Evolutionary conservation across 2,329 filamentous ascomycete genomes (phyloP), one percentile per base, ranked within the genome.

Genomic region (Fusarium abutilonis): DNA sequence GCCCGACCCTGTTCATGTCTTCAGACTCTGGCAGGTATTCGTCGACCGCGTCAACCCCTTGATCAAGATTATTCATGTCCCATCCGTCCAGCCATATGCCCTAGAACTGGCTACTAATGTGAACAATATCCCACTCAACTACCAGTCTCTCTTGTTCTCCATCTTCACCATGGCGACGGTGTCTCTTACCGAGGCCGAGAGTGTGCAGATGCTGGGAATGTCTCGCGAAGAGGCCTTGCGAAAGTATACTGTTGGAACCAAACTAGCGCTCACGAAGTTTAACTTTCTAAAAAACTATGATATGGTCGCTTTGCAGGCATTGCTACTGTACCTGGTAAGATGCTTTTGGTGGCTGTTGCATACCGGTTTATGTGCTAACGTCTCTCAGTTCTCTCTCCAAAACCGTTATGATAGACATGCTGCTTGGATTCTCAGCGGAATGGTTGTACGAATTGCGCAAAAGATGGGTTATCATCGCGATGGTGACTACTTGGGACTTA

Each of bases 41-140:
- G 77, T 92, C 6, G 86, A 91, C 44, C 87, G 91, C 59, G 86
- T 93, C 52, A 90, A 93, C 67, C 90, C 90, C 0, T 73, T 92
- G 41, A 85, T 86, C 64, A 93, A 93, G 71, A 77, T 86, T 41
- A 86, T 92, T 21, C 91, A 94, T 70, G 83, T 89, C 2, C 90
- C 90, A 0, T 87, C 87, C 0, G 74, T 92, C 4, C 87, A 92
- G 68, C 82, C 83, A 3, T 82, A 84, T 41, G 78, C 93, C 8
- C 81, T 89, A 34, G 84, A 90, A 55, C 87, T 88, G 3, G 83
- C 82, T 2, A 80, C 80, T 14, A 82, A 85, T 58, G 77, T 88
- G 17, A 76, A 78, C 11, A 80, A 79, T 38, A 74, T 91, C 2
- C 82, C 82, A 0, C 79, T 83, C 36, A 84, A 84, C 50, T 75